Evolutionary conservation across 2,329 filamentous ascomycete species (phyloP), one percentile per base, ranked within the genome.

Genomic region (Thielaviopsis musarum): DNA sequence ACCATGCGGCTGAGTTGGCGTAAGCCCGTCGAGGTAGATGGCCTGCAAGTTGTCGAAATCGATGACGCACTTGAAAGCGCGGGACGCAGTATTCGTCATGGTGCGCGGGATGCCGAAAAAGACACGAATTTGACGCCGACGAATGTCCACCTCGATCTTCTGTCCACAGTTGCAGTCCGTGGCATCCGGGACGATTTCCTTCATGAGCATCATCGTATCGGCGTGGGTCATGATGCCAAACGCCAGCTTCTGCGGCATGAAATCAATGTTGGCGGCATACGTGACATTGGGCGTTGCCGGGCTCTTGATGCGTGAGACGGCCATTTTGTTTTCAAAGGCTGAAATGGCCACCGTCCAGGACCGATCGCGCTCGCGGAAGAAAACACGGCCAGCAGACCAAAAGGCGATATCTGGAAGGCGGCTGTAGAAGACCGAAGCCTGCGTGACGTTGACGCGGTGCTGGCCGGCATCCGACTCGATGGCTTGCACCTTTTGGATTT

Each of bases 41-140:
- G 68, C 69, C 26, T 72, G 73, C 57, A 84, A 66, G 30, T 76
- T 71, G 2, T 70, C 64, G 53, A 81, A 75, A 13, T 71, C 69
- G 28, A 80, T 72, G 1, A 68, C 65, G 17, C 75, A 66, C 60
- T 73, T 75, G 64, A 74, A 77, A 21, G 56, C 45, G 5, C 45
- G 30, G 26, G 57, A 54, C 7, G 57, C 26, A 13, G 30, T 15
- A 48, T 53, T 53, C 6, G 28, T 41, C 12, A n/a, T 22, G 22
- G 26, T 21, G 1, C 41, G 57, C 7, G 34, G 21, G 30, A 62
- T 3, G 2, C 57, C 58, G 26, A 62, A 62, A 30, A 51, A 56
- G 3, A 59, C 51, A 5, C 60, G 52, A 21, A 62, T 55, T 45
- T 58, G 60, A 13, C 58, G 41, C 17, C 60, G 60, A 5, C 54